phyloP scores from a whole-genome alignment of 1,284 basidiomycete species.

The Leucoagaricus sp. region DNA sequence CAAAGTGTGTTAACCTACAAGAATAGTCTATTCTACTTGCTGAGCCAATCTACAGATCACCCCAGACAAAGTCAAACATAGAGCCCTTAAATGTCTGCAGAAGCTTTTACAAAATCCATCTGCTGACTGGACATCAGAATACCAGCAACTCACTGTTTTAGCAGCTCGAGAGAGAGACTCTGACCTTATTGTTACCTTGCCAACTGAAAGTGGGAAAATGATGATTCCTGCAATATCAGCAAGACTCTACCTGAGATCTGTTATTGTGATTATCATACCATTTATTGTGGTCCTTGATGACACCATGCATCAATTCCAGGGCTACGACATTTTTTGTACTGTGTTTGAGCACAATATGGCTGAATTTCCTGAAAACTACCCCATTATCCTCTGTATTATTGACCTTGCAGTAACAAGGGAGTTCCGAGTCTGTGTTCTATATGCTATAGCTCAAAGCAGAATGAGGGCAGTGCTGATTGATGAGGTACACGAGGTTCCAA shows the following conservation, averaged over 20 bases:
- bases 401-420: background rate
- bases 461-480: background rate
- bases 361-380: background rate
- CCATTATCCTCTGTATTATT: background rate
- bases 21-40: too few relatives aligned
- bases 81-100: background rate
- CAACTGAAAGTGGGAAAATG: conserved; percentile 15
- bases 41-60: too few relatives aligned
- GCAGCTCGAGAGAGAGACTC: background rate
- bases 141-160: background rate
- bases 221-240: conserved; percentile 17
- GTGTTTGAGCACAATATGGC: background rate
- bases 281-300: conserved; percentile 16
- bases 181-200: conserved; percentile 9
- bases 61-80: too few relatives aligned
- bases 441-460: background rate
- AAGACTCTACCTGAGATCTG: background rate
- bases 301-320: conserved; percentile 9
- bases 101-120: background rate
- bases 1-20: too few relatives aligned
- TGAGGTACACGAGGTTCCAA: background rate
- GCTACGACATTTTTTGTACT: background rate
- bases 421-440: background rate
- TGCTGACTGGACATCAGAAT: background rate
- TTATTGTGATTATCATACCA: conserved; percentile 15